Conservation (phyloP, 2,329 filamentous ascomycete species). For the Fusarium veterinarium region DNA sequence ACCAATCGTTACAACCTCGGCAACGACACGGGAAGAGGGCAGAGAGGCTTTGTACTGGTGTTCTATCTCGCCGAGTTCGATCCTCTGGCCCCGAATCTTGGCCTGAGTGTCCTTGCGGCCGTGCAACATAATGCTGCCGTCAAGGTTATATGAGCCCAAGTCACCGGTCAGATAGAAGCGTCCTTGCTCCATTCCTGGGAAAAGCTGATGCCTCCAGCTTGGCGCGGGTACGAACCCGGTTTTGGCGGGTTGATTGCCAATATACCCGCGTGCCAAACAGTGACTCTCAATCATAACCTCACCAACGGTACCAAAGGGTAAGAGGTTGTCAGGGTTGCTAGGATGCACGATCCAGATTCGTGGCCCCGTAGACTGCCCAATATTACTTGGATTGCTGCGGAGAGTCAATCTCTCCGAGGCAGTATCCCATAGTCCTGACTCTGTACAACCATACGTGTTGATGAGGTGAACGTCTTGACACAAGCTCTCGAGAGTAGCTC, state of each 20-base stretch:
- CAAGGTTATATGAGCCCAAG: background rate
- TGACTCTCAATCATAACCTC: slow-evolving; percentile 25
- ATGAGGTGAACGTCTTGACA: slow-evolving; percentile 17
- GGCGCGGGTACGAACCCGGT: background rate
- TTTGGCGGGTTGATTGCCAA: background rate
- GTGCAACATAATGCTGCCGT: background rate
- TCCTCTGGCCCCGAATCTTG: slow-evolving; percentile 19
- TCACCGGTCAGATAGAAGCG: background rate
- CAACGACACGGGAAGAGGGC: slow-evolving; percentile 6
- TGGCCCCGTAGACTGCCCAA: slow-evolving; percentile 13
- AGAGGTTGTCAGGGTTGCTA: slow-evolving; percentile 13
- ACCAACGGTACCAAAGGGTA: slow-evolving; percentile 20
- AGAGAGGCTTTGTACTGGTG: slow-evolving; percentile 13
- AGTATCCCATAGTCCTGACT: background rate
- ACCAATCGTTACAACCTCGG: background rate
- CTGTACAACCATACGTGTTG: slow-evolving; percentile 20
- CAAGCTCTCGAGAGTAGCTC: slow-evolving; percentile 15
- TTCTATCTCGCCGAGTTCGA: slow-evolving; percentile 23
- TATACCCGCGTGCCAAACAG: slow-evolving; percentile 13
- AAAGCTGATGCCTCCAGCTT: background rate
- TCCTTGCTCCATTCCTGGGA: background rate
- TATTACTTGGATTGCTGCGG: background rate
- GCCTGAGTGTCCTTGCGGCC: slow-evolving; percentile 8
- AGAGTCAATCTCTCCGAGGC: background rate
- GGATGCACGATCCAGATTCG: slow-evolving; percentile 26